phyloP scores from a whole-genome alignment of 2,329 filamentous ascomycete species.

The Pseudofabraea citricarpa region DNA sequence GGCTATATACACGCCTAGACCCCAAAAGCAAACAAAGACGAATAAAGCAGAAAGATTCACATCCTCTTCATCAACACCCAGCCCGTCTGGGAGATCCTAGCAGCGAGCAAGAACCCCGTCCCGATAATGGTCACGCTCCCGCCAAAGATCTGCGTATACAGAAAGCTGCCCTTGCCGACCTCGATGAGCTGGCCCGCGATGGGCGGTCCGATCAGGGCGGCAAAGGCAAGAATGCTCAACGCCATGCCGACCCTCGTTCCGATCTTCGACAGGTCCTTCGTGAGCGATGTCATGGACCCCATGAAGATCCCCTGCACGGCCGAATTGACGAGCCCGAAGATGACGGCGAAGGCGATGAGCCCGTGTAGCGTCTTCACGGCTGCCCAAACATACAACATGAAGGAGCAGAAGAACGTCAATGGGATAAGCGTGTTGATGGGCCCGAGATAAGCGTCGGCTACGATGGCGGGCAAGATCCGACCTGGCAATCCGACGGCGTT shows the following conservation, averaged over 20 bases:
- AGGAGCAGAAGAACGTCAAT: slow-evolving; percentile 27
- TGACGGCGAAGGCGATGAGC: slow-evolving; percentile 40
- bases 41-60: not conserved
- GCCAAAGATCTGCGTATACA: not conserved
- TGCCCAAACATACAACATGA: slow-evolving; percentile 39
- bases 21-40: not conserved
- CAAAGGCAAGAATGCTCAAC: not conserved
- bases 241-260: slow-evolving; percentile 53
- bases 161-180: not conserved
- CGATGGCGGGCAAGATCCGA: slow-evolving; percentile 37
- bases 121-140: not conserved
- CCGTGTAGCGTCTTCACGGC: slow-evolving; percentile 34
- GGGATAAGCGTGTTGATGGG: slow-evolving; percentile 45
- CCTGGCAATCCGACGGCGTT: slow-evolving; percentile 46
- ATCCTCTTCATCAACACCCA: slow-evolving; percentile 1
- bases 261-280: slow-evolving; percentile 43
- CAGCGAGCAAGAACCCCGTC: not conserved
- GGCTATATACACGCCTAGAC: too few relatives aligned
- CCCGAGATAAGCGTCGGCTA: slow-evolving; percentile 41
- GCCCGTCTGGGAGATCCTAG: not conserved
- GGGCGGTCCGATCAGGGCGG: slow-evolving; percentile 1
- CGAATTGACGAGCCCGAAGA: slow-evolving; percentile 43
- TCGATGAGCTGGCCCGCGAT: slow-evolving; percentile 2
- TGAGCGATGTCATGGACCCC: slow-evolving; percentile 40
- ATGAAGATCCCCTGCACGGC: slow-evolving; percentile 45